Base-by-base conservation (phyloP, 2,329 filamentous ascomycete genomes). In the Pseudophaeomoniella oleicola region DNA sequence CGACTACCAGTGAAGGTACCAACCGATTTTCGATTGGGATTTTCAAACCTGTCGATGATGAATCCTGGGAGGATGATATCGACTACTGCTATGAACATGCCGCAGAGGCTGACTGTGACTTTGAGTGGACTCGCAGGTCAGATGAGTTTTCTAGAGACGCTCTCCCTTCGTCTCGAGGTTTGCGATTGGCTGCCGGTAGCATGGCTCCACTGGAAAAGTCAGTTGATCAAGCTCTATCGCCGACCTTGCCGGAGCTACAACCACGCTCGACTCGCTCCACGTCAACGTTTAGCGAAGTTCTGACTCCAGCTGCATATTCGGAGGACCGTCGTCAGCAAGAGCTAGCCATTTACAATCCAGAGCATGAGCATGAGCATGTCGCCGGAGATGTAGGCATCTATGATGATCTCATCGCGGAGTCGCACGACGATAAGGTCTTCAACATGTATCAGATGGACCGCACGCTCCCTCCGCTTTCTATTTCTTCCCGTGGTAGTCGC, bases 31-130 rank as follows among this genome's bases (percentile, higher is more conserved):
- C 32, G 10, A 19, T 34, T 34, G 32, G 32, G 6, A 27, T 27
- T 19, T 34, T 34, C 32, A 34, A 34, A 9, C 14, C 15, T 10
- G 18, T 34, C 14, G 14, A 34, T 19, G 18, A 12, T 12, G 18
- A 34, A n/a, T 15, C 14, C 1, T 77, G 72, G 72, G 72, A 77
- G 46, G 71, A 72, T 29, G 71, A 74, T 41, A 70, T 77, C 38
- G 72, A 76, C 44, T 75, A 70, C 46, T 73, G 69, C 46, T 76
- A 76, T 44, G 67, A 75, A 41, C 66, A 73, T 47, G 69, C 68
- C 16, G 66, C 71, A 4, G 72, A 76, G 50, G 71, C 72, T 2
- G 67, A 70, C 36, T 75, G 68, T 43, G 63, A 77, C 42, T 74
- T 73, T 39, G 69, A 75, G 40, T 76, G 72, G 71, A 59, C 65